Percentiles rank a stretch among this genome's conserved stretches.
Evolutionary conservation across 108 stramenopile genomes (phyloP).

Genomic region (Phaeodactylum tricornutum): DNA sequence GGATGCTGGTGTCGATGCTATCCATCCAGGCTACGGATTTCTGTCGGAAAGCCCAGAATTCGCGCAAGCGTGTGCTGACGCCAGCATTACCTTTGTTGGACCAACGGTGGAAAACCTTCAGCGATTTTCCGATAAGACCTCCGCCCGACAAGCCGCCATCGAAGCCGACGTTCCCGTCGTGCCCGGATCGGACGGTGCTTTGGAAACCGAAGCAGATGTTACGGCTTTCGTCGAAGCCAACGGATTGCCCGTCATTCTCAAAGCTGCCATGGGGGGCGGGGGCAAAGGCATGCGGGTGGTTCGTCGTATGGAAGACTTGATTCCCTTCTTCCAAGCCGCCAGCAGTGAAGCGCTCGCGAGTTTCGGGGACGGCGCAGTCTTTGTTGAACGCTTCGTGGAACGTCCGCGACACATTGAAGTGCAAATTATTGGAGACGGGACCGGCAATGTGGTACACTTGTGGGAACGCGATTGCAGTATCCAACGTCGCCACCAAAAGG

Average conservation of each 20-base stretch:
- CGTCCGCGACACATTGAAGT: slow-evolving; percentile 93
- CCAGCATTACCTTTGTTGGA: slow-evolving; percentile 80
- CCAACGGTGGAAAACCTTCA: slow-evolving; percentile 72
- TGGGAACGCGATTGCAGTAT: slow-evolving; percentile 92
- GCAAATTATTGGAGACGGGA: slow-evolving; percentile 89
- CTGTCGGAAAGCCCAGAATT: slow-evolving; percentile 71
- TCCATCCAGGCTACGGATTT: slow-evolving; percentile 83
- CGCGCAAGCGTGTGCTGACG: slow-evolving; percentile 56
- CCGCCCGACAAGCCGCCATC: slow-evolving; percentile 71
- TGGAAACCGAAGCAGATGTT: slow-evolving; percentile 28
- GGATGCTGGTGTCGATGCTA: slow-evolving; percentile 71
- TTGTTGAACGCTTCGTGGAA: slow-evolving; percentile 77
- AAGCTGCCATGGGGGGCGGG: slow-evolving; percentile 60
- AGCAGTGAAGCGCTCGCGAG: slow-evolving; percentile 57
- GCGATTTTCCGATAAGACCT: slow-evolving; percentile 82
- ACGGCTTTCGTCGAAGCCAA: slow-evolving; percentile 38
- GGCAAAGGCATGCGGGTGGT: slow-evolving; percentile 94
- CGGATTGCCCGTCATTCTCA: slow-evolving; percentile 88
- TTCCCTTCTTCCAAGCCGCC: slow-evolving; percentile 53
- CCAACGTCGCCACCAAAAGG: slow-evolving; percentile 95
- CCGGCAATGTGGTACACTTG: slow-evolving; percentile 89
- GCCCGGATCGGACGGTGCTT: slow-evolving; percentile 68
- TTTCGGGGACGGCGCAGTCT: slow-evolving; percentile 78
- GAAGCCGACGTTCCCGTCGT: slow-evolving; percentile 72
- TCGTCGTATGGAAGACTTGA: slow-evolving; percentile 41